Evolutionary conservation across 768 basidiomycete species (phyloP), one percentile per base, ranked within the genome.

Genomic region (Fibroporia radiculosa): DNA sequence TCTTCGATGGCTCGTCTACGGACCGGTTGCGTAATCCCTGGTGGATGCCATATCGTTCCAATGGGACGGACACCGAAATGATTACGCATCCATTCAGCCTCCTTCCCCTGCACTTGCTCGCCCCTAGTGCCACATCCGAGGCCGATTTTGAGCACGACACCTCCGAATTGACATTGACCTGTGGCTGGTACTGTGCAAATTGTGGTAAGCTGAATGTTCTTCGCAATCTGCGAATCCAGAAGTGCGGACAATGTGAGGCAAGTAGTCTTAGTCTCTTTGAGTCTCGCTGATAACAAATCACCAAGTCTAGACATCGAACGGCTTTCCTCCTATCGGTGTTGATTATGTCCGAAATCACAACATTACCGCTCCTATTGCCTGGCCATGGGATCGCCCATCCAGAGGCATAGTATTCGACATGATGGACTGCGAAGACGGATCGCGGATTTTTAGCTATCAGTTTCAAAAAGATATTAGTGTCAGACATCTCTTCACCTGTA

Each of bases 401-500:
- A 24, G 22, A 4, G n/a, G 16, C 23, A 36, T 49, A 14, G 6
- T 22, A 1, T 47, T 40, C 27, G 24, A 23, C 18, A 37, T 42
- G 10, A 11, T 11, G 13, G 45, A 26, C 13, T 36, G 25, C 5
- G 22, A 39, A 2, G 46, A 49, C 5, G 48, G 46, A 6, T 32
- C 42, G 10, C 33, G 39, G 3, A 12, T 20, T 23, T 47, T 49
- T 19, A 37, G 38, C 1, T 53, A 49, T 25, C 10, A n/a, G 13
- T 31, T 47, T 18, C 19, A 8, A 16, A 14, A 10, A 6, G 7
- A 7, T 13, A 35, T 14, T 1, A 24, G 23, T n/a, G 48, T 45
- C 33, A 43, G 45, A 14, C 52, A 53, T 27, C 6, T 53, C 7
- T 53, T 47, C 45, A 53, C 52, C 18, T 39, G 52, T 22, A 53